These are phyloP conservation scores for Hanseniaspora mollemarum DNA, from an alignment of 805 yeast genomes.

Conservation along the genomic window DNA sequence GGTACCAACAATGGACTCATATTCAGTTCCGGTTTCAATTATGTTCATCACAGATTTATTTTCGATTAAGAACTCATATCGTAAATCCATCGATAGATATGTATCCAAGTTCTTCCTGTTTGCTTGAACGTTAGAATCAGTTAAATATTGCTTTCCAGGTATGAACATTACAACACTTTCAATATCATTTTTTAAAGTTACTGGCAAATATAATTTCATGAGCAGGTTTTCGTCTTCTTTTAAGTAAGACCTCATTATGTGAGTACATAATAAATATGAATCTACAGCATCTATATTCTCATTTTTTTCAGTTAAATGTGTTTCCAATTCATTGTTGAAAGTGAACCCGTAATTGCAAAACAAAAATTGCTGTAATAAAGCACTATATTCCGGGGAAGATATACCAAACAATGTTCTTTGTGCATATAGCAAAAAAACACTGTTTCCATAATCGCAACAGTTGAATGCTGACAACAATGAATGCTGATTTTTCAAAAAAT, in stretches of 20 bases:
- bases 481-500: slow-evolving; percentile 53
- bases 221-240: neutral
- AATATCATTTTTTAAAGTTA: slow-evolving; percentile 2
- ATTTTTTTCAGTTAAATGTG: slow-evolving; percentile 51
- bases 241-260: slow-evolving; percentile 24
- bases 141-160: slow-evolving; percentile 5
- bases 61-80: slow-evolving; percentile 31
- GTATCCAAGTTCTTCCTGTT: slow-evolving; percentile 5
- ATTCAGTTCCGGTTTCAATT: slow-evolving; percentile 27
- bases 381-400: slow-evolving; percentile 40
- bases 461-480: slow-evolving; percentile 57
- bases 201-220: neutral
- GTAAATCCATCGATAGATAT: slow-evolving; percentile 5
- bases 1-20: slow-evolving; percentile 49
- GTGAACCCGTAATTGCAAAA: slow-evolving; percentile 66
- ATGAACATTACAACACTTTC: slow-evolving; percentile 3
- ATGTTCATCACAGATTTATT: slow-evolving; percentile 36
- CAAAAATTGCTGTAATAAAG: slow-evolving; percentile 64
- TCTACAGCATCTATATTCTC: slow-evolving; percentile 30
- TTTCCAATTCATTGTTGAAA: slow-evolving; percentile 41
- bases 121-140: slow-evolving; percentile 3
- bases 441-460: slow-evolving; percentile 56
- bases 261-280: slow-evolving; percentile 27
- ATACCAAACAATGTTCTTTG: slow-evolving; percentile 42
- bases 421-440: slow-evolving; percentile 49